Evolutionary conservation across 768 basidiomycete species (phyloP), one percentile per base, ranked within the genome.

Genomic region (Daedaleopsis nitida): DNA sequence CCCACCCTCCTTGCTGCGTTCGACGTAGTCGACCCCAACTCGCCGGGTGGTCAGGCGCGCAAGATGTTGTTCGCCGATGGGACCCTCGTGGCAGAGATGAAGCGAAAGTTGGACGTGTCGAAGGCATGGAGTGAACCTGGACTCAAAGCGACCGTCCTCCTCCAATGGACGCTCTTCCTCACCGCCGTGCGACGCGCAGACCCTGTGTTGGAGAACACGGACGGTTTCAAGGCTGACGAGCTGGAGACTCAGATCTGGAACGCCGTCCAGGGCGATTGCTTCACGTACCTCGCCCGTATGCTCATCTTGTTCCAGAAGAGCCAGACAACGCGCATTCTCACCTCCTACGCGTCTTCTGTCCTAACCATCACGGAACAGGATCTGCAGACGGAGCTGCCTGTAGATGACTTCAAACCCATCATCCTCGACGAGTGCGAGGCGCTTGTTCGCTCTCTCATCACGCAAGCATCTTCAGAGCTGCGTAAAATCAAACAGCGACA

Each of bases 141-240:
- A 1, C 74, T 96, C 16, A 91, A 88, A 68, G 87, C 92, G 0
- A 80, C 83, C 1, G 69, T 95, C 6, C 74, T 89, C n/a, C 80
- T 97, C 42, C 92, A 92, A 69, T 96, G 93, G 92, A 89, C 93
- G 0, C 79, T 96, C 59, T 92, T 93, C 72, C 77, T 94, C 65
- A 87, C 92, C 1, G 87, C 92, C 64, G 81, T 86, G 7, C 81
- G 92, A 24, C 86, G 89, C 69, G 82, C 83, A 19, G 86, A 92
- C 66, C 76, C 85, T 1, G 78, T 81, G 5, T 73, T 94, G 39
- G 88, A 91, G 65, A 80, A 84, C 65, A 78, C 80, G 34, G 79
- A 77, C 7, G 91, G 86, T 2, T 89, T 87, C 74, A 86, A 80
- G 63, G 87, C 91, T 1, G 90, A 92, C 55, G 86, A 90, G 56